Percentiles rank a stretch among this genome's conserved stretches.
These are phyloP conservation scores for Carex cristatella DNA, from an alignment of 176 grass and related monocot genomes.

Conservation along the genomic window DNA sequence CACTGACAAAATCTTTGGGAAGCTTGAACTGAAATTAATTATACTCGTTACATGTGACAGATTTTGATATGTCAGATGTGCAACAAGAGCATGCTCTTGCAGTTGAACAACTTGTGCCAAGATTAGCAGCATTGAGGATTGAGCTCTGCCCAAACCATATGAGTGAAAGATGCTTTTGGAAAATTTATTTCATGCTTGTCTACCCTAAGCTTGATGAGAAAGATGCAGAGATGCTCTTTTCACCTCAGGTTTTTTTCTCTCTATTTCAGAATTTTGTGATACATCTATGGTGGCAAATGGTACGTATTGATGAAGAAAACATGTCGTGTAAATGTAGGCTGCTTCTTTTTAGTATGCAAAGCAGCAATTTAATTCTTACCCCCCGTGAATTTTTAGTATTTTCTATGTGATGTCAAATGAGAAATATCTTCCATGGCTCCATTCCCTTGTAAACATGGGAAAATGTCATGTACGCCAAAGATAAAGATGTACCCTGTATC, in stretches of 20 bases:
- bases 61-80: conserved; percentile 76
- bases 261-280: background rate
- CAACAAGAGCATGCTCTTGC: conserved; percentile 73
- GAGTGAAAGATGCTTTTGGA: conserved; percentile 88
- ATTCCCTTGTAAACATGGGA: background rate
- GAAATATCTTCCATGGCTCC: background rate
- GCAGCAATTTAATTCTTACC: background rate
- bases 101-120: conserved; percentile 60
- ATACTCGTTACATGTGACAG: conserved; percentile 23
- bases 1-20: background rate
- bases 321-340: background rate
- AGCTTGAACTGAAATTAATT: background rate
- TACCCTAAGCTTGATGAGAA: conserved; percentile 63
- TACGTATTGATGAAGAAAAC: background rate
- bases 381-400: background rate
- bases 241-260: conserved; percentile 46
- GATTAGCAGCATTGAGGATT: conserved; percentile 72
- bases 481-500: background rate
- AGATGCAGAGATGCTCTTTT: conserved; percentile 52
- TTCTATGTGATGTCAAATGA: background rate
- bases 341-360: background rate
- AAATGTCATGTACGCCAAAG: background rate
- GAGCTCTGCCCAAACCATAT: conserved; percentile 74
- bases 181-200: conserved; percentile 85
- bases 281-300: background rate